Base-by-base conservation (phyloP, 1,139 yeast genomes). In the Suhomyces terraborum region DNA sequence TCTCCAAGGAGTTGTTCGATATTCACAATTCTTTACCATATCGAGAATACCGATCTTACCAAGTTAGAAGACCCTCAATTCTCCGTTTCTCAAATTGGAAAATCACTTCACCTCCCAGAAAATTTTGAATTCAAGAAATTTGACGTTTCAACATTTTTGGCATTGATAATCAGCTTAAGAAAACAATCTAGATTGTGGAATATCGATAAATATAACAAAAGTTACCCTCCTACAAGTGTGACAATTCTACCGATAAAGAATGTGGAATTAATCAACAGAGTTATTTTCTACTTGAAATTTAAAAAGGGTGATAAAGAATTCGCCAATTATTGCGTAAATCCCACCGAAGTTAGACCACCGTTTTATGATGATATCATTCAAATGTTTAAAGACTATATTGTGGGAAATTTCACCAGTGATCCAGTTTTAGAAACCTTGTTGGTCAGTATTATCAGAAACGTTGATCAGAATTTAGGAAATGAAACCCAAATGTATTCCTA, bases 1-100 rank as follows among this genome's bases (percentile, higher is more conserved):
- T 55, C 67, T 1, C 80, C 85, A 2, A 62, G 74, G 40, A 74
- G 75, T 20, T 53, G 81, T 0, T 72, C 84, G 0, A 59, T 81
- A 2, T 72, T 77, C 47, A 75, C 77, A 43, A 49, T 83, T 17
- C 66, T 72, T 28, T 55, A 65, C 26, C 43, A 67, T 64, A 33
- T 71, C 57, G 40, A 56, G 52, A 29, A 34, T 24, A 7, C 51
- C 64, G 17, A 62, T 64, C 34, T 40, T 66, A 32, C 48, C 40
- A 12, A 35, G n/a, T 18, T 43, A 1, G 33, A 28, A 16, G 74
- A 71, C 6, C 60, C 52, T 40, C 33, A 40, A 2, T 17, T 10
- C 6, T 63, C 64, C 3, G 26, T 22, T 1, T 45, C 56, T 1
- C 46, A 28, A 25, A 58, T 36, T 44, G 66, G 42, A 13, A 58